Evolutionary conservation across 2,329 filamentous ascomycete genomes (phyloP), one percentile per base, ranked within the genome.

Genomic region (Cladorrhinum sp.): DNA sequence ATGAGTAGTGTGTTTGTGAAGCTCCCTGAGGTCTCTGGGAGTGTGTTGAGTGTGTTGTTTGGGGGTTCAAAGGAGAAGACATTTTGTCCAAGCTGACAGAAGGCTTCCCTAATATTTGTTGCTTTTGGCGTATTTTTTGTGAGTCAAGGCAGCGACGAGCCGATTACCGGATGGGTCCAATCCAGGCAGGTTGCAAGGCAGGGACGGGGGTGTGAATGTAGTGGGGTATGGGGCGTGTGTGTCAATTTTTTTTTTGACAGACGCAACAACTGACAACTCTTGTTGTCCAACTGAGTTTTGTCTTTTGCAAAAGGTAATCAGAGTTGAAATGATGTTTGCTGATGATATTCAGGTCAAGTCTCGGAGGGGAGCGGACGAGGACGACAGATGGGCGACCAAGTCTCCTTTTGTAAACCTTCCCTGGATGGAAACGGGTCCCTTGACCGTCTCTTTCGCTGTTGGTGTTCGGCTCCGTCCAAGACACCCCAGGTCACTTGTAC

Each of bases 401-500:
- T 59, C 58, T 61, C 62, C 61, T 68, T 68, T 67, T 68, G 65
- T 67, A 67, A 55, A 67, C 30, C 55, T 30, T 46, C 42, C 42
- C n/a, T 46, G 42, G 42, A 46, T 46, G 42, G 42, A 30, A 42
- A 46, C 28, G 30, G 55, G 28, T 30, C 56, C 58, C 63, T 65
- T 65, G 60, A 63, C 60, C 58, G 66, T 62, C 54, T 46, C 42
- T 46, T 46, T 46, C 18, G 6, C 42, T 64, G 63, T 67, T 69
- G 65, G 63, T 55, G 62, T 65, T 67, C 64, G 63, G 65, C 60
- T 63, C 59, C 57, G 56, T 64, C 63, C 62, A 64, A 62, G 63
- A 67, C 64, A 63, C 61, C 59, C 62, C 60, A 58, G 63, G 67
- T 69, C 66, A 69, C 67, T 66, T 64, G 66, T 61, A 58, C 67